These are phyloP conservation scores for Rhizopus delemar DNA, from an alignment of 371 early-diverging fungal species.

Conservation along the genomic window DNA sequence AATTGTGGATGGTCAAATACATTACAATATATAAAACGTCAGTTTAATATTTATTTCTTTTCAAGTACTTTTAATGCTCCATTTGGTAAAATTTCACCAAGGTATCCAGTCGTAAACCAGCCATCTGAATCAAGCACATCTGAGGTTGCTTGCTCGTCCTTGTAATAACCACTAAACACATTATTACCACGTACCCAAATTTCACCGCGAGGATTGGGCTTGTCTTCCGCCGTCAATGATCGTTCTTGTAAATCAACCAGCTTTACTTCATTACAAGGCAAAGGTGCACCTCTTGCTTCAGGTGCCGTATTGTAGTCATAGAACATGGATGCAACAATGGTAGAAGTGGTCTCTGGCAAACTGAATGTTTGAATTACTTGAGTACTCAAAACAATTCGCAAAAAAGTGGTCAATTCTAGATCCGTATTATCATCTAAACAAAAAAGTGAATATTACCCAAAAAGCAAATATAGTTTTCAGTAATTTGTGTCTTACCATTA, in stretches of 20 bases:
- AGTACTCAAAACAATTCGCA: slow-evolving; percentile 53
- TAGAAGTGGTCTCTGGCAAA: slow-evolving; percentile 60
- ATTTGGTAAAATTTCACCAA: slow-evolving; percentile 71
- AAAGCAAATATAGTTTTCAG: background rate
- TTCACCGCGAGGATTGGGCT: slow-evolving; percentile 79
- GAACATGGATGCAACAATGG: slow-evolving; percentile 56
- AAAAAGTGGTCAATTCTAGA: slow-evolving; percentile 38
- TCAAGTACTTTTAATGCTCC: slow-evolving; percentile 66
- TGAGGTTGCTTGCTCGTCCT: slow-evolving; percentile 49
- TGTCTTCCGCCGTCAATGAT: slow-evolving; percentile 66
- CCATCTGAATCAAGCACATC: slow-evolving; percentile 71
- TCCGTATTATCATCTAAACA: slow-evolving; percentile 49
- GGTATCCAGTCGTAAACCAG: slow-evolving; percentile 86
- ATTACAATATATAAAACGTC: background rate
- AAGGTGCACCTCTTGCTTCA: slow-evolving; percentile 65
- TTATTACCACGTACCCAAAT: slow-evolving; percentile 62
- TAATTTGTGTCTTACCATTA: slow-evolving; percentile 29
- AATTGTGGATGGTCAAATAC: too few species aligned
- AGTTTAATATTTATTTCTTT: slow-evolving; percentile 23
- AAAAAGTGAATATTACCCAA: background rate
- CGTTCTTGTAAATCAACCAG: slow-evolving; percentile 76
- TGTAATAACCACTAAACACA: slow-evolving; percentile 55
- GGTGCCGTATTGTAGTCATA: slow-evolving; percentile 53
- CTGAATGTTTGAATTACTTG: slow-evolving; percentile 63
- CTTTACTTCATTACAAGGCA: slow-evolving; percentile 84